phyloP scores from a whole-genome alignment of 768 basidiomycete genomes.

The Russula dissimulans region DNA sequence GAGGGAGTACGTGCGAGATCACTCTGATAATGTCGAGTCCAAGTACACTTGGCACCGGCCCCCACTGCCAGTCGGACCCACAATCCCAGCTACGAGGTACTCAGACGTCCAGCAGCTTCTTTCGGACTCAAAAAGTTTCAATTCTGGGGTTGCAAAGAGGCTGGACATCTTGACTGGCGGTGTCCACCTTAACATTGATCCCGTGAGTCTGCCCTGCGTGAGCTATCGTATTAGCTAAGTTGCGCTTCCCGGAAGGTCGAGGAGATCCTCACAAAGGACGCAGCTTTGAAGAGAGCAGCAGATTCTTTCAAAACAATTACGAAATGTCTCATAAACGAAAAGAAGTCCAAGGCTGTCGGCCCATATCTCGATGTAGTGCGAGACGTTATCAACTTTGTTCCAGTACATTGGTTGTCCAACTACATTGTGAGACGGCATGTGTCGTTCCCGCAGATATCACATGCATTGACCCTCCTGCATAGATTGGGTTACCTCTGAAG shows the following conservation, averaged over 20 bases:
- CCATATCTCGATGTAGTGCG: conserved; percentile 49
- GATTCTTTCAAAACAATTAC: neutral
- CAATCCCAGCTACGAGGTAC: neutral
- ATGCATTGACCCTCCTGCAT: neutral
- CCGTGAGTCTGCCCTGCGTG: neutral
- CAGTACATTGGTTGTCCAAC: conserved; percentile 52
- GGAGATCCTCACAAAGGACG: neutral
- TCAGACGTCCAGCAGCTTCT: neutral
- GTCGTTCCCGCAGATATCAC: neutral
- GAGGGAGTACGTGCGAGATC: conserved; percentile 32
- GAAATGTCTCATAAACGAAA: conserved; percentile 16
- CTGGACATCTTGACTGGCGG: conserved; percentile 6
- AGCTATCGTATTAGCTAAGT: neutral
- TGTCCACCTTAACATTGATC: neutral
- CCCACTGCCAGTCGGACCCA: conserved; percentile 2
- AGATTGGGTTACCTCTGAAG: conserved; percentile 19
- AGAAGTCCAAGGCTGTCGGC: conserved; percentile 28
- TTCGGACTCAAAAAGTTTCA: neutral
- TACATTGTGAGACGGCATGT: conserved; percentile 37
- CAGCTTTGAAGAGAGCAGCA: neutral
- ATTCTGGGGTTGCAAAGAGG: neutral
- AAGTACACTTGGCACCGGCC: conserved; percentile 60
- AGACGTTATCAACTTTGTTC: conserved; percentile 57
- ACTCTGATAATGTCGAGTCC: conserved; percentile 25
- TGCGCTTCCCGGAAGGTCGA: conserved; percentile 2